Evolutionary conservation across 139 green algal species (phyloP).

Genomic region (Micromonas commoda): DNA sequence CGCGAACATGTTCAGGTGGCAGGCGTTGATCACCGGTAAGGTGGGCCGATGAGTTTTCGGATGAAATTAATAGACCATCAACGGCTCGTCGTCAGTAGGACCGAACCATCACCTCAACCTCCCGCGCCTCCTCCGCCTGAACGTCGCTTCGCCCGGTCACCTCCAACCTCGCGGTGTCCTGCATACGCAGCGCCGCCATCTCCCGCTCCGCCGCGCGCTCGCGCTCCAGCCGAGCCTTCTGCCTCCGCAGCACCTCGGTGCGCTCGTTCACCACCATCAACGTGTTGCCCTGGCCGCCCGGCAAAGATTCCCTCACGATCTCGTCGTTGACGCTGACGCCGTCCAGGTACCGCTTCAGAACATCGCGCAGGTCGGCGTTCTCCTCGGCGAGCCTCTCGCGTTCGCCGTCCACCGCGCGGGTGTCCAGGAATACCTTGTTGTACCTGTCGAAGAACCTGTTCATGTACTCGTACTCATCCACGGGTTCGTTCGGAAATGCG

Average conservation of each 20-base stretch:
- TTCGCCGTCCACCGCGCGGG: conserved; percentile 62
- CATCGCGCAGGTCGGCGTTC: conserved; percentile 65
- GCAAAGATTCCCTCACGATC: conserved; percentile 71
- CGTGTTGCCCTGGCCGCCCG: too few relatives aligned
- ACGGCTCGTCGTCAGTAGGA: too few relatives aligned
- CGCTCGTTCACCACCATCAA: conserved; percentile 77
- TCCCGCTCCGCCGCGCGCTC: too few relatives aligned
- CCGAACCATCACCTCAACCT: too few relatives aligned
- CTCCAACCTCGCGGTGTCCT: too few relatives aligned
- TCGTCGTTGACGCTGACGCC: conserved; percentile 67
- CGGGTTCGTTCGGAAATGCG: conserved; percentile 21
- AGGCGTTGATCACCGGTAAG: neutral
- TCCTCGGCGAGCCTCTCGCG: conserved; percentile 57
- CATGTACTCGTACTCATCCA: conserved; percentile 71
- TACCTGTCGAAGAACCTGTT: conserved; percentile 63
- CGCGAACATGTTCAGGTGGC: neutral
- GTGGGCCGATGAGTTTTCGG: neutral
- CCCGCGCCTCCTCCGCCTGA: too few relatives aligned
- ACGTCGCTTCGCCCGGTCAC: too few relatives aligned
- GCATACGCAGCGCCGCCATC: too few relatives aligned
- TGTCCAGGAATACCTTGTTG: conserved; percentile 52
- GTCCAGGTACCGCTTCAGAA: conserved; percentile 66
- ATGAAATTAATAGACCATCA: neutral
- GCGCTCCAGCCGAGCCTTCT: too few relatives aligned
- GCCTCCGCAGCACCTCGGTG: conserved; percentile 45